phyloP scores from a whole-genome alignment of 257 asterid species.

The Fraxinus excelsior region DNA sequence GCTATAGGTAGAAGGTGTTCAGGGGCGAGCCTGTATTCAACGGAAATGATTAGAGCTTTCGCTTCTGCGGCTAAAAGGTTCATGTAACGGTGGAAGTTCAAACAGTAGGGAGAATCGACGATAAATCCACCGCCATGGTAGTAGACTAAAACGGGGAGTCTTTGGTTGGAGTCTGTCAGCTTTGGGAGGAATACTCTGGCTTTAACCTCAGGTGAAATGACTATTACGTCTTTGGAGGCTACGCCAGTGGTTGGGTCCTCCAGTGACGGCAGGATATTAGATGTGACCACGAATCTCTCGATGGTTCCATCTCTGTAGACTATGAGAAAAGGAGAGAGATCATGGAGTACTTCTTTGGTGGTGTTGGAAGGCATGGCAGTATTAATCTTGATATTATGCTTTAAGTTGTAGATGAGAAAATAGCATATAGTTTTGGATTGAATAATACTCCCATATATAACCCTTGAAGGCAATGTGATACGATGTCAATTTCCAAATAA shows the following conservation, averaged over 20 bases:
- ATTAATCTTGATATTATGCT: background rate
- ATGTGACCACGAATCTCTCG: slow-evolving; percentile 5
- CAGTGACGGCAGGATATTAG: slow-evolving; percentile 33
- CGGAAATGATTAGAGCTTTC: too few species aligned
- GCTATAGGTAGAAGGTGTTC: too few species aligned
- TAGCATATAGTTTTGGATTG: background rate
- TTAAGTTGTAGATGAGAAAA: background rate
- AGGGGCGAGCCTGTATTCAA: too few species aligned
- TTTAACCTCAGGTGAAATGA: slow-evolving; percentile 26
- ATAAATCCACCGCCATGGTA: too few species aligned
- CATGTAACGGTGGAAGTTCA: too few species aligned
- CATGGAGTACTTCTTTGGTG: slow-evolving; percentile 1
- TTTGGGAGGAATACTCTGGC: slow-evolving; percentile 47
- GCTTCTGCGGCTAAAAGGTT: too few species aligned
- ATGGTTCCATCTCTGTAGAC: slow-evolving; percentile 35
- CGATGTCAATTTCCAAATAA: background rate
- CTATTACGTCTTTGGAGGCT: slow-evolving; percentile 35
- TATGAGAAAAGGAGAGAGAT: slow-evolving; percentile 25
- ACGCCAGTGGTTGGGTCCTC: slow-evolving; percentile 38
- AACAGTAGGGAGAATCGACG: too few species aligned
- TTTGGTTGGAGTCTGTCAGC: slow-evolving; percentile 2
- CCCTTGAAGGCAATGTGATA: background rate
- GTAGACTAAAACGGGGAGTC: too few species aligned
- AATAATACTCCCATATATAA: too few species aligned
- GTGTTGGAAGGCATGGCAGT: slow-evolving; percentile 6